A percentile compares a stretch with the other conserved stretches of the same genome.
phyloP scores from a whole-genome alignment of 306 rosid species.

The Styphnolobium japonicum region DNA sequence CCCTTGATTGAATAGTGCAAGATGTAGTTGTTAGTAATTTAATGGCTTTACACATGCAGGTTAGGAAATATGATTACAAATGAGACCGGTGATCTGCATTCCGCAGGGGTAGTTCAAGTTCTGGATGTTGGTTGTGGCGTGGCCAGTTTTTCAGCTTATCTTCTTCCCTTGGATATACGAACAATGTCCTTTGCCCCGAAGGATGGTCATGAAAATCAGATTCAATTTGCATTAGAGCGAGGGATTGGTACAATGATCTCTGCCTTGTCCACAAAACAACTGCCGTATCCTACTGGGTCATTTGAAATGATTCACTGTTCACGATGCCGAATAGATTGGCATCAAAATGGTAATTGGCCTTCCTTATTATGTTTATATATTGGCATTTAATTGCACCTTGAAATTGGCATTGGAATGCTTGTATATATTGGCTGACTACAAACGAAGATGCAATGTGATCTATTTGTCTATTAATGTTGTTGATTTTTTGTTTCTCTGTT shows the following conservation, averaged over 20 bases:
- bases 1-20: neutral
- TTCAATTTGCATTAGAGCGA: slow-evolving; percentile 91
- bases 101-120: slow-evolving; percentile 81
- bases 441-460: neutral
- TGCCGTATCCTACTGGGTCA: slow-evolving; percentile 79
- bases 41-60: slow-evolving; percentile 45
- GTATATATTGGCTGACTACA: neutral
- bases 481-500: neutral
- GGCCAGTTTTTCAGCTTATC: slow-evolving; percentile 96
- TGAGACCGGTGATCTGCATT: slow-evolving; percentile 64
- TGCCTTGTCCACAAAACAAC: slow-evolving; percentile 81
- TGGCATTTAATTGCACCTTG: neutral
- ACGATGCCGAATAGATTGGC: slow-evolving; percentile 89
- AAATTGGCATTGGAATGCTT: neutral
- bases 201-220: slow-evolving; percentile 94
- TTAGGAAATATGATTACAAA: slow-evolving; percentile 85
- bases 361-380: slow-evolving; percentile 16
- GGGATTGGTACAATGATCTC: slow-evolving; percentile 92
- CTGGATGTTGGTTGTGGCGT: slow-evolving; percentile 97
- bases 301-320: slow-evolving; percentile 97
- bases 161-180: slow-evolving; percentile 75
- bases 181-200: slow-evolving; percentile 98
- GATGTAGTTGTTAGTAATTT: neutral
- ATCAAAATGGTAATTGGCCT: slow-evolving; percentile 64
- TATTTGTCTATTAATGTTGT: neutral